Evolutionary conservation across 2,329 filamentous ascomycete species (phyloP).

Genomic region (Microsporum audouinii): DNA sequence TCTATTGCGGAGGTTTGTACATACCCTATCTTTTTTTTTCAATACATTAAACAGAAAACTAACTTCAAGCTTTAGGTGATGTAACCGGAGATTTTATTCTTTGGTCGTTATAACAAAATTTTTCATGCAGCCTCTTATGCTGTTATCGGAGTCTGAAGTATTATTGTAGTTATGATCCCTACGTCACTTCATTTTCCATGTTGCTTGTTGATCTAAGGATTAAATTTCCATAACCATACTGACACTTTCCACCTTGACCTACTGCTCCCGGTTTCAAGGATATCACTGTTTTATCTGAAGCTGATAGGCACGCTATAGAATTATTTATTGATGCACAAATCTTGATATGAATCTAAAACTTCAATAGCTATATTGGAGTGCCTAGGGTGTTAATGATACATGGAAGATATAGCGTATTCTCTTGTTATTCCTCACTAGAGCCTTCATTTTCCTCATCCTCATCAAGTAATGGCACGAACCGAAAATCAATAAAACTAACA

Average conservation of each 20-base stretch:
- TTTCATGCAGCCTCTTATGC: neutral
- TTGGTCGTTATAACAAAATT: neutral
- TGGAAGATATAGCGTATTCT: neutral
- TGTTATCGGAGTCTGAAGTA: no score
- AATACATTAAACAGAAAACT: neutral
- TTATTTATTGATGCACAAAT: no score
- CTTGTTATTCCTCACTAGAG: neutral
- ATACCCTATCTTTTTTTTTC: neutral
- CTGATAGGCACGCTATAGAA: no score
- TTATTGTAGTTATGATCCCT: no score
- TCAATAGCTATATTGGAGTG: no score
- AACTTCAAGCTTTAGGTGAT: neutral
- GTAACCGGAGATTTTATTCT: neutral
- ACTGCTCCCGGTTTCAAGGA: no score
- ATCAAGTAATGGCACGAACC: constrained; percentile 37
- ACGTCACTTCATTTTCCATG: no score
- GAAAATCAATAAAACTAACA: constrained; percentile 38
- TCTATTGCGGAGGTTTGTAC: constrained; percentile 39
- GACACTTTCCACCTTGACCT: no score
- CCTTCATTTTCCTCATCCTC: constrained; percentile 27
- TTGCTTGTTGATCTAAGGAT: no score
- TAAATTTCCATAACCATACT: no score
- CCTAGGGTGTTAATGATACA: neutral
- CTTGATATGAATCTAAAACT: no score
- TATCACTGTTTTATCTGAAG: no score